Evolutionary conservation across 768 basidiomycete genomes (phyloP).

Genomic region (Fibroporia radiculosa): DNA sequence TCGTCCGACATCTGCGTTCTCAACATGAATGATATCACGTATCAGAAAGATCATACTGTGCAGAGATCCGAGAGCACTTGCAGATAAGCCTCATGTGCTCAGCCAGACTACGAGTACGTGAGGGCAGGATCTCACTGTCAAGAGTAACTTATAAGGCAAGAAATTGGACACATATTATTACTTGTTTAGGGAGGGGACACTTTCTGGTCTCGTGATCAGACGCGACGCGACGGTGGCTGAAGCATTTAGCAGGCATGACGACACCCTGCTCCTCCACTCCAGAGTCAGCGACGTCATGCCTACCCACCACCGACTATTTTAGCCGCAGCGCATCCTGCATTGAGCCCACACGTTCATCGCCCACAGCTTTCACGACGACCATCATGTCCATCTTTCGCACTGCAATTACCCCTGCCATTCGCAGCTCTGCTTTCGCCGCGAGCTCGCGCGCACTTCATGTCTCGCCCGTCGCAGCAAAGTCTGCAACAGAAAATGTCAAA

Average conservation of each 20-base stretch:
- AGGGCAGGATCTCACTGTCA: too few relatives aligned
- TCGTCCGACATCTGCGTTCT: too few relatives aligned
- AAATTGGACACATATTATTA: background rate
- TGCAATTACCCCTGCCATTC: conserved; percentile 15
- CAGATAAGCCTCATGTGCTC: too few relatives aligned
- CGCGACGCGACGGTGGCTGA: background rate
- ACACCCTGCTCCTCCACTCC: background rate
- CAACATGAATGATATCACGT: too few relatives aligned
- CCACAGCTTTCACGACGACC: background rate
- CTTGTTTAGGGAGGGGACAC: background rate
- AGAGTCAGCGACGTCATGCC: background rate
- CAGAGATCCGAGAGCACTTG: too few relatives aligned
- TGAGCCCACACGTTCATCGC: background rate
- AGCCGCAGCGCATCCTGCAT: background rate
- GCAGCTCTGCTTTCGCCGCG: conserved; percentile 11
- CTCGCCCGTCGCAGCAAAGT: conserved; percentile 25
- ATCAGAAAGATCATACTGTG: too few relatives aligned
- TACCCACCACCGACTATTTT: background rate
- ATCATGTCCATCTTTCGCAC: conserved; percentile 21
- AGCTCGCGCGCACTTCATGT: conserved; percentile 21
- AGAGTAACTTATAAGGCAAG: too few relatives aligned
- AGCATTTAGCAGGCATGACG: background rate
- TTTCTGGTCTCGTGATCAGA: background rate
- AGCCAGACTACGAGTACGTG: too few relatives aligned
- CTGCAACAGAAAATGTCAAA: conserved; percentile 31